Evolutionary conservation across 73 alveolate genomes (phyloP), one percentile per base, ranked within the genome.

Genomic region (Breviolum minutum): DNA sequence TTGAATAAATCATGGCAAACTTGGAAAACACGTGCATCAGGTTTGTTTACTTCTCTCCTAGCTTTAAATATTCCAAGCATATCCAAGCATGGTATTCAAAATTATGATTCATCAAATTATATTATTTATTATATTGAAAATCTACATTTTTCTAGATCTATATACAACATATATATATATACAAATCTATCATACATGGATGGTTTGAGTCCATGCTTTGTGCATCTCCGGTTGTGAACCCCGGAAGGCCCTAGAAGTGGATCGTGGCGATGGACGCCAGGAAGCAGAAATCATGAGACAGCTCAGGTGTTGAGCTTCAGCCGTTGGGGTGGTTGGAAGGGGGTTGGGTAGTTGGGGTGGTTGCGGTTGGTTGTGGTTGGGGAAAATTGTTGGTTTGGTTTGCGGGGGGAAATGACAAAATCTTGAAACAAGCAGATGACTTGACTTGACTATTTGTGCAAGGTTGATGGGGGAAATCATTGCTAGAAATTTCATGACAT

Each of bases 161-260:
- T 77, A 62, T 30, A 10, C 32, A n/a, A n/a, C 54, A 11, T 30
- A 20, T 77, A 0, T 5, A 6, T 11, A 74, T n/a, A n/a, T 74
- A n/a, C 7, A 27, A 76, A 27, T 13, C 62, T 27, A 2, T 30
- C 24, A 16, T 20, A 26, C 60, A 26, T 73, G 83, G 83, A 73
- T 40, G 54, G 83, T 73, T 73, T 30, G 12, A 26, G 6, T 8
- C 83, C 54, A n/a, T 26, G 60, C 54, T 26, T 26, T 30, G 74
- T 30, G 54, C 17, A 73, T 73, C 63, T 27, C 66, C 87, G 66
- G 0, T 66, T 40, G 32, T 17, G 2, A 14, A 6, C 6, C 77
- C n/a, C 77, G 2, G 77, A 48, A 83, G 92, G 92, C 92, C 61
- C 73, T 83, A 1, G 92, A 83, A 54, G 76, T 83, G 92, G 92